Percentiles rank a stretch among this genome's conserved stretches.
Conservation (phyloP, 306 rosid genomes). For the Cicer cuneatum region DNA sequence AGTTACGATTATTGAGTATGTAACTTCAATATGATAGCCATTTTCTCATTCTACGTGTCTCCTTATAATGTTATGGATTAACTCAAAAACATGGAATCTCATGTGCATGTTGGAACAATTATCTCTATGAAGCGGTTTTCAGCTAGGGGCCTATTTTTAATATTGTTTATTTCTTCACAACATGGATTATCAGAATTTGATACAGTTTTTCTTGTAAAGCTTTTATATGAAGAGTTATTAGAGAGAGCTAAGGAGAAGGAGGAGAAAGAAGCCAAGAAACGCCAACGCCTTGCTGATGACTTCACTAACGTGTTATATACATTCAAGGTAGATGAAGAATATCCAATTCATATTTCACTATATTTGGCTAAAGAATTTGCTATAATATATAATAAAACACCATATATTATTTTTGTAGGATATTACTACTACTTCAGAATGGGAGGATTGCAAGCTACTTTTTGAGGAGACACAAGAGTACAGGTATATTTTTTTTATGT, state of each 20-base stretch:
- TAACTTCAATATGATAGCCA: constrained; percentile 9
- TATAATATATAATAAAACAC: constrained; percentile 30
- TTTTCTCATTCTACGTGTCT: constrained; percentile 17
- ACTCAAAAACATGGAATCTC: constrained; percentile 17
- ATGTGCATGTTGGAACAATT: constrained; percentile 27
- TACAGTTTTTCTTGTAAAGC: constrained; percentile 57
- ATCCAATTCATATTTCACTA: constrained; percentile 35
- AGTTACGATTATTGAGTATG: constrained; percentile 1
- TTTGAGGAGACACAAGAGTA: constrained; percentile 91
- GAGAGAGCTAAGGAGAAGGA: constrained; percentile 95
- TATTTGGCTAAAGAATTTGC: constrained; percentile 22
- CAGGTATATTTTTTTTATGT: constrained; percentile 59
- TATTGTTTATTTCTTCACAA: constrained; percentile 25
- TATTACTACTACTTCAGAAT: constrained; percentile 67
- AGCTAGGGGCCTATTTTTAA: constrained; percentile 6
- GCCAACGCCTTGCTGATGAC: constrained; percentile 92
- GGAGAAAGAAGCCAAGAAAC: constrained; percentile 98
- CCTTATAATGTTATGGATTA: constrained; percentile 16
- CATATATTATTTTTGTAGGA: constrained; percentile 62
- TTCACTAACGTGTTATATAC: constrained; percentile 74
- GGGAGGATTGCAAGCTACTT: constrained; percentile 90
- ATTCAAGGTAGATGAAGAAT: constrained; percentile 63
- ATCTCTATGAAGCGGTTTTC: constrained; percentile 26
- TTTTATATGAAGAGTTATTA: constrained; percentile 78
- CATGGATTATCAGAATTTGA: constrained; percentile 40